These are phyloP conservation scores for Xylaria sp. DNA, from an alignment of 2,329 filamentous ascomycete genomes.

Conservation along the genomic window DNA sequence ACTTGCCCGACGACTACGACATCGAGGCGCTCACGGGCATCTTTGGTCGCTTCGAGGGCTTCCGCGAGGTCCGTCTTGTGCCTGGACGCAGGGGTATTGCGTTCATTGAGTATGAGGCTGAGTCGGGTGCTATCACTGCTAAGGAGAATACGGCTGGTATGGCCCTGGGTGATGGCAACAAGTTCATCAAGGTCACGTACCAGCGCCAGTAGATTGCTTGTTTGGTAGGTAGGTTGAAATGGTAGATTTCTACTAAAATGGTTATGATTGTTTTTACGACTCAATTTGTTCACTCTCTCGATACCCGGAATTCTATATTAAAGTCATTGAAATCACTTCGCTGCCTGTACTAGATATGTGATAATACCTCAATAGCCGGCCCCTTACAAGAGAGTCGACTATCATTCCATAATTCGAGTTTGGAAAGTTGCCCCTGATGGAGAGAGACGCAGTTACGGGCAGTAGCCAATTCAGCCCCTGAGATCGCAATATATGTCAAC, in stretches of 20 bases:
- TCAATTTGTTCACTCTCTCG: background rate
- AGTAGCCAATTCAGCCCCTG: too few species aligned
- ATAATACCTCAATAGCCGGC: background rate
- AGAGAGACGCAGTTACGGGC: too few species aligned
- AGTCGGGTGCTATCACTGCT: constrained; percentile 82
- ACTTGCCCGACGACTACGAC: constrained; percentile 81
- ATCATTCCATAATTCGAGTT: too few species aligned
- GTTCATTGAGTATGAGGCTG: constrained; percentile 93
- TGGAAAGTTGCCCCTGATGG: too few species aligned
- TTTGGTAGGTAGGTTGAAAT: background rate
- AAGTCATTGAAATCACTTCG: background rate
- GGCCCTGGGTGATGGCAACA: constrained; percentile 66
- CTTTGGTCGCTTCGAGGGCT: constrained; percentile 87
- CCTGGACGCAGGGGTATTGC: constrained; percentile 83
- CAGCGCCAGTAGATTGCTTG: constrained; percentile 66
- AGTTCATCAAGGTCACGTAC: constrained; percentile 91
- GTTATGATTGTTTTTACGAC: background rate
- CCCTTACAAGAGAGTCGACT: too few species aligned
- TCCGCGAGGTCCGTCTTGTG: constrained; percentile 86
- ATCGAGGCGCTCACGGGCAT: constrained; percentile 72
- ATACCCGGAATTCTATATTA: background rate
- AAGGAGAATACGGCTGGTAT: constrained; percentile 91
- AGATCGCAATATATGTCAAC: constrained; percentile 1
- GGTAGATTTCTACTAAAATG: too few species aligned
- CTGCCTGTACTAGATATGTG: background rate